Base-by-base conservation (phyloP, 2,329 filamentous ascomycete genomes). In the Alternaria sp. region DNA sequence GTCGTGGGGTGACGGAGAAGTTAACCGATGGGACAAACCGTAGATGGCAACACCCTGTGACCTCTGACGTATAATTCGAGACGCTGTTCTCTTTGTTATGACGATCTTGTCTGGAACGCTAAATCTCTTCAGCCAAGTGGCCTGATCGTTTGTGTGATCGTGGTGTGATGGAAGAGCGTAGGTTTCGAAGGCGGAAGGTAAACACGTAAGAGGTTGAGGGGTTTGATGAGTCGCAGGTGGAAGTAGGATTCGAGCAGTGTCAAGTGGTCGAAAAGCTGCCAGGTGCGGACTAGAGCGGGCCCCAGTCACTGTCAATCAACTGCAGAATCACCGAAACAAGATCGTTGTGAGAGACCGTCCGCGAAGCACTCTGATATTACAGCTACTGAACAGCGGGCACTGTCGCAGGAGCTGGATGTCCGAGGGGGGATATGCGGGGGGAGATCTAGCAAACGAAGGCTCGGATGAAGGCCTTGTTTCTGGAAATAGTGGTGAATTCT, bases 291-390 rank as follows among this genome's bases (percentile, higher is more conserved):
- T 63, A 65, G 69, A 72, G 69, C 46, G 31, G 61, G 60, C 75
- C 78, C 77, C 77, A 79, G 77, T 75, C 76, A 77, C 77, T 72
- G 77, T 77, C 75, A 75, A 72, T 77, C 75, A 75, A 72, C 77
- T 76, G 69, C 77, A 79, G 76, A 75, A 76, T 77, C 74, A 77
- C 76, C 72, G 70, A 66, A 74, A 77, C 73, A 78, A 77, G 74
- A 74, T 70, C 72, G 62, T 76, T 70, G 50, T 63, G 61, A 60
- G 64, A 76, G 72, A 76, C 71, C 53, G 63, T 68, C 72, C 72
- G 74, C 74, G 73, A 69, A 66, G 66, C 67, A 70, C 74, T 78
- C 72, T 69, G 75, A 78, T 66, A 58, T 56, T 55, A 62, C 73
- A 76, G 71, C 74, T 71, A 48, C 48, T 66, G 66, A 67, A 75